Conservation (phyloP, 768 basidiomycete species). For the Lanmaoa pseudosensibilis region DNA sequence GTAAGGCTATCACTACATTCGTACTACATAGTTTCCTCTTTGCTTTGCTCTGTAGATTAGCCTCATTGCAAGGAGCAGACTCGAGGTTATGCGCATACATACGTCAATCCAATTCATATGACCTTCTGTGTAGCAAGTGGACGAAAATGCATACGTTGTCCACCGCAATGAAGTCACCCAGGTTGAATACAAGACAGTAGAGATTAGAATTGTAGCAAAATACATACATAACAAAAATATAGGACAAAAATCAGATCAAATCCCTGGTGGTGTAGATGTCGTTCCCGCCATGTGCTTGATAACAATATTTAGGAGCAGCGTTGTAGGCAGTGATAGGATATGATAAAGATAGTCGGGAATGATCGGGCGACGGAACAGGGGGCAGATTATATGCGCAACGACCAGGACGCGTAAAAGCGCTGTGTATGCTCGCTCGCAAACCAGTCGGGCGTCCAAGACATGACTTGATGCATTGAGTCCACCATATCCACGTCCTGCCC, state of each 20-base stretch:
- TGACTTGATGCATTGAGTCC: not conserved
- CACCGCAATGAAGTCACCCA: not conserved
- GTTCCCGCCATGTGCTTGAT: not conserved
- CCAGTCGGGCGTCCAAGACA: not conserved
- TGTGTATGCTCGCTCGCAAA: not conserved
- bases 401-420: not conserved
- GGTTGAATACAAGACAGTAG: not conserved
- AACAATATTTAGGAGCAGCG: not conserved
- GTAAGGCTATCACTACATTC: slow-evolving; percentile 17
- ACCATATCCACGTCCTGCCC: not conserved
- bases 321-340: not conserved
- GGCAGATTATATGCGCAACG: not conserved
- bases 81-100: not conserved
- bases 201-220: slow-evolving; percentile 1
- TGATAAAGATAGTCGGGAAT: not conserved
- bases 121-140: not conserved
- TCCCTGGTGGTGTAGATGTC: not conserved
- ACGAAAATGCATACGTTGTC: not conserved
- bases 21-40: not conserved
- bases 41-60: not conserved
- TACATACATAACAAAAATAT: not conserved
- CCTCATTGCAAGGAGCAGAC: not conserved
- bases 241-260: not conserved
- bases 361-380: not conserved
- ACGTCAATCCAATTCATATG: not conserved